Conservation (phyloP, 2,329 filamentous ascomycete genomes). For the Thermochaetoides dissita region DNA sequence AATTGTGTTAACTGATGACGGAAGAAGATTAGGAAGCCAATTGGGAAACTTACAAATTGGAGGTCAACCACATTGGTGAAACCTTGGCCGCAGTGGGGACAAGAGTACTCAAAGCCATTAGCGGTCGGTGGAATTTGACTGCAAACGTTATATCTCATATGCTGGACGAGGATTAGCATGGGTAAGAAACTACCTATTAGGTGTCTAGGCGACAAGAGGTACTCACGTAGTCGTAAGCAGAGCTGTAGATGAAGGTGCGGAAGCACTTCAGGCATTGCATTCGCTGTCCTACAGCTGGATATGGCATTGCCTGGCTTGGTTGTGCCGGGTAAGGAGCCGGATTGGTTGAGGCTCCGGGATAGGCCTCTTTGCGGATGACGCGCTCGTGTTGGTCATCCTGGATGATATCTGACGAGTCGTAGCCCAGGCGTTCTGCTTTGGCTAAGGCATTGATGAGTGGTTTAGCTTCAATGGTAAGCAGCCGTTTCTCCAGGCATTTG, state of each 20-base stretch:
- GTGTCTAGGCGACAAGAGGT: background rate
- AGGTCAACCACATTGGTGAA: constrained; percentile 7
- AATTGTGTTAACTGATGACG: background rate
- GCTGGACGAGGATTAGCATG: constrained; percentile 7
- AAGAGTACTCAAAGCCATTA: constrained; percentile 13
- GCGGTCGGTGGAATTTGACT: constrained; percentile 10
- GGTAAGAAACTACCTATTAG: background rate
- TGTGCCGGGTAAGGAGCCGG: constrained; percentile 1
- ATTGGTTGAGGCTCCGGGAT: constrained; percentile 13
- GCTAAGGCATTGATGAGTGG: constrained; percentile 43
- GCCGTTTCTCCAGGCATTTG: constrained; percentile 34
- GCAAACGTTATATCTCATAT: constrained; percentile 12
- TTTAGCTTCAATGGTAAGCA: constrained; percentile 39
- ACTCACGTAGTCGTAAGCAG: constrained; percentile 14
- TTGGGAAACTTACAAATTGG: constrained; percentile 5
- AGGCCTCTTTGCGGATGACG: constrained; percentile 21
- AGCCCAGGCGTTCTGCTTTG: constrained; percentile 42
- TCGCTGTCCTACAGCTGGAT: background rate
- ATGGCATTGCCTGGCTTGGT: background rate
- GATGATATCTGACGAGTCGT: constrained; percentile 36
- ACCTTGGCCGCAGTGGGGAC: constrained; percentile 14
- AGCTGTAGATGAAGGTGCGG: constrained; percentile 11
- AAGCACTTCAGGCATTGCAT: constrained; percentile 16
- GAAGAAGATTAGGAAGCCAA: too few relatives aligned
- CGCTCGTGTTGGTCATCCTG: constrained; percentile 27